These are phyloP conservation scores for Backusella tarrabulga DNA, from an alignment of 192 early-diverging fungal species.

Conservation along the genomic window DNA sequence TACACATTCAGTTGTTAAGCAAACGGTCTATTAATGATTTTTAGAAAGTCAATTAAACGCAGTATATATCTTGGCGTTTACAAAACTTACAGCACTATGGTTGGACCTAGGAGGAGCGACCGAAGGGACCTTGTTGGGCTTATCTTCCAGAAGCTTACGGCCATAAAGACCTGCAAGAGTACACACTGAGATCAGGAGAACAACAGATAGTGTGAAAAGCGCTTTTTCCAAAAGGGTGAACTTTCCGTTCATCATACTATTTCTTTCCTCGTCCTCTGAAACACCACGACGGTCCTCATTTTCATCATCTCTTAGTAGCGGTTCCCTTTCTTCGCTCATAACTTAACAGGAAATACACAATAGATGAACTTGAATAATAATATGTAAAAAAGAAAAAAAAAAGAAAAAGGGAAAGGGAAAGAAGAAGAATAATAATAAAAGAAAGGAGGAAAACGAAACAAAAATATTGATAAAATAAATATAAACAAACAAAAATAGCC, in stretches of 20 bases:
- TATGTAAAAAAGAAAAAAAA: not conserved
- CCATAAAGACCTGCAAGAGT: constrained; percentile 40
- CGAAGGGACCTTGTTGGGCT: not conserved
- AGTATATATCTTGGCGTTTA: not conserved
- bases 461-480: not conserved
- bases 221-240: constrained; percentile 38
- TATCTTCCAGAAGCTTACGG: constrained; percentile 18
- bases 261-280: not conserved
- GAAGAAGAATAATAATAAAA: not conserved
- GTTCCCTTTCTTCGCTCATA: constrained; percentile 27
- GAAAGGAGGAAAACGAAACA: not conserved
- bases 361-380: not conserved
- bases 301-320: constrained; percentile 17
- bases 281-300: not conserved
- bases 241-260: constrained; percentile 17
- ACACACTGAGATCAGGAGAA: constrained; percentile 27
- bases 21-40: constrained; percentile 26
- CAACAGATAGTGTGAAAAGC: constrained; percentile 19
- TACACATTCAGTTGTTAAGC: constrained; percentile 61
- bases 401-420: not conserved
- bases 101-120: not conserved
- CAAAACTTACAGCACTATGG: constrained; percentile 4
- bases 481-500: constrained; percentile 2
- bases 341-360: not conserved
- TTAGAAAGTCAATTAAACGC: not conserved